Evolutionary conservation across 2,329 filamentous ascomycete genomes (phyloP), one percentile per base, ranked within the genome.

Genomic region (Penicillium brevicompactum): DNA sequence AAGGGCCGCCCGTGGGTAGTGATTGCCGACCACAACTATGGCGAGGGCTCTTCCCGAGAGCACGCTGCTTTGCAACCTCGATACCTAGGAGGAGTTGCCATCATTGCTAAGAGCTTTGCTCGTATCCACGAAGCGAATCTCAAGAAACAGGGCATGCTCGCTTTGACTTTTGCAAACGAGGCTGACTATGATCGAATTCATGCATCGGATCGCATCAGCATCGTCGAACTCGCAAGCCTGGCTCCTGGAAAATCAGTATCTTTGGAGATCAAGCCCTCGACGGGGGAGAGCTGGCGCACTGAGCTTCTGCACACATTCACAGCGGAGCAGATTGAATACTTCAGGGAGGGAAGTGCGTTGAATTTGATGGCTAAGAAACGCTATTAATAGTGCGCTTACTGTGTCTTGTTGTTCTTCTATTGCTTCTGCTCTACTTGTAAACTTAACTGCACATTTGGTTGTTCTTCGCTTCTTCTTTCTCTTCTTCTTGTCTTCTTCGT

Each of bases 101-200:
- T 43, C 8, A 43, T 43, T 97, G 92, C 89, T 71, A 88, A 91
- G 74, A 90, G 86, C 60, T 97, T 97, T 74, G 93, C 93, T 70
- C 93, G 93, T 88, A 97, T 97, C 73, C 93, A 97, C 84, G 93
- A 97, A 84, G 97, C 93, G 82, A 97, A 97, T 86, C 81, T 97
- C 82, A 97, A 97, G 90, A 97, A 97, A 88, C 93, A 97, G 86
- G 93, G 93, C 79, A 96, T 97, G 92, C 89, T 97, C 80, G 93
- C 93, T 70, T 84, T 97, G 65, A 97, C 92, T 68, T 97, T 97
- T 81, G 80, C 86, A 53, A 87, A 97, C 74, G 41, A 43, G 18
- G 41, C 41, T 4, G 41, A 43, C 7, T 43, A 43, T 11, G 41
- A 43, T 14, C 45, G 44, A 5, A 53, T 53, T 13, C 27, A 21